Evolutionary conservation across 371 early-diverging fungal genomes (phyloP), one percentile per base, ranked within the genome.

Genomic region (Circinella minor): DNA sequence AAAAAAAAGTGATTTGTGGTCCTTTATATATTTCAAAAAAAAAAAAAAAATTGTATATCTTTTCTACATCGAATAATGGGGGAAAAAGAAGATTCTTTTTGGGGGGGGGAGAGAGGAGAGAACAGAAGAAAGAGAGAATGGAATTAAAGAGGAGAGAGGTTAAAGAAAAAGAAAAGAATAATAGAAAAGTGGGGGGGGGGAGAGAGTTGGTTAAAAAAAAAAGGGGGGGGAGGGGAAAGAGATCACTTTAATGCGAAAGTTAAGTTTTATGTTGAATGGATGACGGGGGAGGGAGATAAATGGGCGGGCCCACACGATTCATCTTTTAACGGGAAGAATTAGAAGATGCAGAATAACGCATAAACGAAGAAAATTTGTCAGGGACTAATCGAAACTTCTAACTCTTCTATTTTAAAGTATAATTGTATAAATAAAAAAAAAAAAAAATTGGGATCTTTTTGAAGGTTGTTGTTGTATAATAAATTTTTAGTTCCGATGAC

Each of bases 341-440:
- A 57, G 57, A 57, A 57, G 57, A 57, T 57, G 57, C 57, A 57
- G 57, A 57, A 57, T 57, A 27, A 27, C 57, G 57, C 57, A 65
- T 51, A 65, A 65, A 36, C 54, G 51, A 65, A 55, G 39, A 65
- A 55, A 37, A 51, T 36, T 2, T 49, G 36, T 51, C 49, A 64
- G 43, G 64, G 64, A 48, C 57, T 57, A 6, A 34, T 57, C 57
- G 57, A 57, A 57, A 57, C 57, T 57, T 57, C 57, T 57, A 57
- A 57, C 27, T 34, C 18, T 57, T 57, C 57, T 57, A 37, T 57
- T 57, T 57, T n/a, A 27, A 2, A 27, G 27, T 27, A 27, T 27
- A 27, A 27, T 1, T 27, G 27, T 27, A 27, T 27, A 27, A 27
- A 27, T 27, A 47, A 15, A 47, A 15, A 47, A 15, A 27, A 27